Evolutionary conservation across 1,284 basidiomycete species (phyloP).

Genomic region (Phaffia rhodozyma): DNA sequence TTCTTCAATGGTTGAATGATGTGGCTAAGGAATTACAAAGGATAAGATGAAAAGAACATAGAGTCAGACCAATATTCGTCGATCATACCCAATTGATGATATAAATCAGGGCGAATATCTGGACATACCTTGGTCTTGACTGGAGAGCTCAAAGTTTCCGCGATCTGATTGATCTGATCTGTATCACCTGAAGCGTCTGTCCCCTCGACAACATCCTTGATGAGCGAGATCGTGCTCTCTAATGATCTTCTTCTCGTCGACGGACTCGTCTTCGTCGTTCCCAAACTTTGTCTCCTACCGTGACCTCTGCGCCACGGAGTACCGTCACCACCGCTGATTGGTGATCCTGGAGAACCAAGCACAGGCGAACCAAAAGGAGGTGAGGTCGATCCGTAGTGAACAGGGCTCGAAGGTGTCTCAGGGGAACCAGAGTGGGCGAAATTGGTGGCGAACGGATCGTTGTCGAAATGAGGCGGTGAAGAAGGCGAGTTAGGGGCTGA

Average conservation of each 20-base stretch:
- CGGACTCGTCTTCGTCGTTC: conserved; percentile 92
- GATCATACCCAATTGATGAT: too few species aligned
- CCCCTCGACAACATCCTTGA: conserved; percentile 76
- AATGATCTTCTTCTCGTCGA: conserved; percentile 82
- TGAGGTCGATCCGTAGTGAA: conserved; percentile 23
- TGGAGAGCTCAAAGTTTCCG: conserved; percentile 24
- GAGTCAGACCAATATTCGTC: too few species aligned
- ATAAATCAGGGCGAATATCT: too few species aligned
- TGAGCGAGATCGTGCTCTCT: conserved; percentile 91
- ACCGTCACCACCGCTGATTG: conserved; percentile 7
- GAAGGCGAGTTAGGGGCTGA: conserved; percentile 27
- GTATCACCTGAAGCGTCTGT: conserved; percentile 27
- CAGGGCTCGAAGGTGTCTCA: neutral
- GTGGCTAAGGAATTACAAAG: too few species aligned
- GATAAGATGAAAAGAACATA: too few species aligned
- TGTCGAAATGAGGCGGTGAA: conserved; percentile 28
- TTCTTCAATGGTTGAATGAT: too few species aligned
- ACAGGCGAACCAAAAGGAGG: conserved; percentile 19
- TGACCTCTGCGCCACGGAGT: conserved; percentile 48
- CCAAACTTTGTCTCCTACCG: conserved; percentile 73
- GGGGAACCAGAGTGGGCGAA: neutral
- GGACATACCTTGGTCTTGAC: conserved; percentile 1
- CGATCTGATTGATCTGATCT: conserved; percentile 31
- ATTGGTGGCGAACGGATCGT: neutral
- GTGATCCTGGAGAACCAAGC: neutral